A percentile compares a stretch with the other conserved stretches of the same genome.
Conservation (phyloP, 345 rosid species). For the Clausena lansium region DNA sequence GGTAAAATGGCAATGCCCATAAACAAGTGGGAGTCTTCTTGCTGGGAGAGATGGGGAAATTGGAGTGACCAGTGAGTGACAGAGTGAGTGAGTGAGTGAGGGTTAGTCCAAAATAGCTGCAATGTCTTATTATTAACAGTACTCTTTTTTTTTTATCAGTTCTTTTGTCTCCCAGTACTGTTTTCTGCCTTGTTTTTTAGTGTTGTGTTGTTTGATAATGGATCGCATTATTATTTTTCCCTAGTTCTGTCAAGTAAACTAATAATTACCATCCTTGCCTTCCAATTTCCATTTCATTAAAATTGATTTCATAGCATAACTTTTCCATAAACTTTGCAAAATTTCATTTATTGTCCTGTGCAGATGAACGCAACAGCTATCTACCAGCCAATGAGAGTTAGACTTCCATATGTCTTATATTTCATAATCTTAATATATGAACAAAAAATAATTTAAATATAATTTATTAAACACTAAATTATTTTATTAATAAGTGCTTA, state of each 20-base stretch:
- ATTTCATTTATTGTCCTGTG: no score
- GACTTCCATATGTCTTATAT: no score
- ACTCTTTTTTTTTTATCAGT: background rate
- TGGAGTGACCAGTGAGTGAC: background rate
- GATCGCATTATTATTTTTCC: background rate
- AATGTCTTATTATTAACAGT: background rate
- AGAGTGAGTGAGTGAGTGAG: background rate
- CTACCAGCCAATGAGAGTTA: no score
- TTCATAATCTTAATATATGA: no score
- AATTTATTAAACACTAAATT: no score
- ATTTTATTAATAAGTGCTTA: no score
- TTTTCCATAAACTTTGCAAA: no score
- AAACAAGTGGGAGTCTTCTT: background rate
- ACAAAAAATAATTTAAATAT: no score
- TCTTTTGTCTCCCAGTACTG: background rate
- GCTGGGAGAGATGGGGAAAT: background rate
- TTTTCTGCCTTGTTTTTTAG: background rate
- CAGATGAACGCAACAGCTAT: no score
- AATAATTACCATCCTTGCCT: no score
- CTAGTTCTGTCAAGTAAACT: background rate
- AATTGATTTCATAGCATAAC: no score
- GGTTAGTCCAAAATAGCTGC: background rate
- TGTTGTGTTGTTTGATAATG: background rate
- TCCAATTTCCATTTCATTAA: no score
- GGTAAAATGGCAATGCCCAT: background rate